Base-by-base conservation (phyloP, 1,284 basidiomycete genomes). In the Stygiomarasmius scandens region DNA sequence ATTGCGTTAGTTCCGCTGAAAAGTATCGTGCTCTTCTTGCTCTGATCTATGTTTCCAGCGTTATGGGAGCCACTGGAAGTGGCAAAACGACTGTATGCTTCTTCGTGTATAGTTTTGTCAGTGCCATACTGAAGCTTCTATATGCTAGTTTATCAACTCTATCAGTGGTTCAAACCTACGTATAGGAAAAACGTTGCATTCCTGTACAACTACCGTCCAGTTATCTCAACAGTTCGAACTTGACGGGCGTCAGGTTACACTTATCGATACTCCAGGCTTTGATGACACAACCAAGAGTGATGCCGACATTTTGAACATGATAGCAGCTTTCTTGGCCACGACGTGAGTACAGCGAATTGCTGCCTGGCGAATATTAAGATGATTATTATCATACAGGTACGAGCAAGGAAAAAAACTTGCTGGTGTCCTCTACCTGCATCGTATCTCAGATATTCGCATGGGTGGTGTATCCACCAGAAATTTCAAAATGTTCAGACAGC, bases 361-460 rank as follows among this genome's bases (percentile, higher is more conserved):
- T 20, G 12, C 11, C 2, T 36, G 14, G 29, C 24, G 16, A 14
- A 25, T 8, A 14, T 32, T n/a, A 9, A 9, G 16, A 4, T 3
- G 34, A 41, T 23, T n/a, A n/a, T 14, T 43, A 14, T n/a, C 8
- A 22, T 46, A 1, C 64, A 78, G 77, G 12, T 78, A 79, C 32
- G 63, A 75, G 29, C 64, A 68, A 16, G 71, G 72, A n/a, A 63
- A 70, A 50, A 73, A 70, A 54, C 70, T 80, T 19, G 69, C 69
- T 10, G 78, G 78, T 1, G 66, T 80, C 66, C 68, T 80, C 44
- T 80, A 80, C 65, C 67, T 80, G 67, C 79, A 81, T 58, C 74
- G 78, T 14, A 80, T 80, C 64, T 74, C 78, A 52, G 79, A 80
- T 56, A 64, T 71, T 59, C 64, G 74, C 24, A 69, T 80, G 67